phyloP scores from a whole-genome alignment of 345 rosid species.

The Eucalyptus leucophloia region DNA sequence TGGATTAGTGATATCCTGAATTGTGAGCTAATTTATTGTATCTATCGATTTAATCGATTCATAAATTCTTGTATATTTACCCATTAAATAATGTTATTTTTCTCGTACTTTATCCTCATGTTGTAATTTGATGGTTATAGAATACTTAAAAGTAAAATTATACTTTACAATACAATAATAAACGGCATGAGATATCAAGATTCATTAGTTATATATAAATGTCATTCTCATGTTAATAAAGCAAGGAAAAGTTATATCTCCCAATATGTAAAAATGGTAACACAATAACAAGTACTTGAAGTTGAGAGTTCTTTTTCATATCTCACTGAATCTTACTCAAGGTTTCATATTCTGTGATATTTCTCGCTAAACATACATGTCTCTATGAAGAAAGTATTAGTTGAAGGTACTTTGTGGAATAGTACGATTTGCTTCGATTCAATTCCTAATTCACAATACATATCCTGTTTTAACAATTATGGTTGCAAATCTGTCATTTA shows the following conservation, averaged over 20 bases:
- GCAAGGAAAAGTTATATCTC: background rate
- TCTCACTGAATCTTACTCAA: background rate
- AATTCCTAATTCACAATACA: background rate
- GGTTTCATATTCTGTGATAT: background rate
- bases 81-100: background rate
- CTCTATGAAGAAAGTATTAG: background rate
- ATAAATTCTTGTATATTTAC: background rate
- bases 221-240: background rate
- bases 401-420: background rate
- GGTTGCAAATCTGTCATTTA: background rate
- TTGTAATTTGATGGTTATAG: background rate
- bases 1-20: background rate
- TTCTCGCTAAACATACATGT: background rate
- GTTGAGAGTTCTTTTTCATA: background rate
- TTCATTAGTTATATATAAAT: background rate
- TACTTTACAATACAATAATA: background rate
- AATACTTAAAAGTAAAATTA: background rate
- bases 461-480: background rate
- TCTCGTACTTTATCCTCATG: background rate
- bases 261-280: background rate
- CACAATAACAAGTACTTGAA: background rate
- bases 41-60: background rate
- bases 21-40: background rate
- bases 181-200: background rate
- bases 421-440: background rate